Conservation (phyloP, 768 basidiomycete species). For the Mycena crocata region DNA sequence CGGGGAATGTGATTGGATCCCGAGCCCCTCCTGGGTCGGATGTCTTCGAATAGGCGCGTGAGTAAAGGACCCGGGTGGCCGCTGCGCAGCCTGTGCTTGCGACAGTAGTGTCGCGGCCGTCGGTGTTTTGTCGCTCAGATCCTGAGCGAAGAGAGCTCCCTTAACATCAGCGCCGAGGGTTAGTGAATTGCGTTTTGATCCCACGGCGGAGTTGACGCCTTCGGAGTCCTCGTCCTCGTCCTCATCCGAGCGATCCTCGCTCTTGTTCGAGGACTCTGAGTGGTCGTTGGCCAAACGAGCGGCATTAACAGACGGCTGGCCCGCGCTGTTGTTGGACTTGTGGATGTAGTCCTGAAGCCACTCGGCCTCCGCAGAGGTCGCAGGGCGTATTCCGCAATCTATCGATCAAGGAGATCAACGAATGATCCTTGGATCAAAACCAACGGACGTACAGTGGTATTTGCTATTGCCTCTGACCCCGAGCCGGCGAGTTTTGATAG, state of each 20-base stretch:
- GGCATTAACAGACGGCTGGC: conserved; percentile 80
- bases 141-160: conserved; percentile 65
- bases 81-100: conserved; percentile 77
- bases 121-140: conserved; percentile 87
- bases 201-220: conserved; percentile 68
- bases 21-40: conserved; percentile 67
- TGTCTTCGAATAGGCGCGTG: conserved; percentile 86
- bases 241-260: conserved; percentile 83
- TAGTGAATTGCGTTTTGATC: conserved; percentile 81
- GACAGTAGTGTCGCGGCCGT: conserved; percentile 83
- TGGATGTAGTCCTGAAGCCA: conserved; percentile 94
- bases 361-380: conserved; percentile 91
- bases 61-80: conserved; percentile 70
- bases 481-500: conserved; percentile 93
- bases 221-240: conserved; percentile 91
- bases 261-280: conserved; percentile 66
- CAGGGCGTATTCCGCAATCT: conserved; percentile 94
- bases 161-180: conserved; percentile 75
- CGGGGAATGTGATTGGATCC: conserved; percentile 69
- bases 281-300: conserved; percentile 78
- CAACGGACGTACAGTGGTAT: conserved; percentile 84
- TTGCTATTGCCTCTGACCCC: conserved; percentile 96
- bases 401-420: conserved; percentile 48
- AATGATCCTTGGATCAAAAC: conserved; percentile 43
- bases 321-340: conserved; percentile 89